Conservation (phyloP, 2,329 filamentous ascomycete genomes). For the Myriosclerotinia duriaeana region DNA sequence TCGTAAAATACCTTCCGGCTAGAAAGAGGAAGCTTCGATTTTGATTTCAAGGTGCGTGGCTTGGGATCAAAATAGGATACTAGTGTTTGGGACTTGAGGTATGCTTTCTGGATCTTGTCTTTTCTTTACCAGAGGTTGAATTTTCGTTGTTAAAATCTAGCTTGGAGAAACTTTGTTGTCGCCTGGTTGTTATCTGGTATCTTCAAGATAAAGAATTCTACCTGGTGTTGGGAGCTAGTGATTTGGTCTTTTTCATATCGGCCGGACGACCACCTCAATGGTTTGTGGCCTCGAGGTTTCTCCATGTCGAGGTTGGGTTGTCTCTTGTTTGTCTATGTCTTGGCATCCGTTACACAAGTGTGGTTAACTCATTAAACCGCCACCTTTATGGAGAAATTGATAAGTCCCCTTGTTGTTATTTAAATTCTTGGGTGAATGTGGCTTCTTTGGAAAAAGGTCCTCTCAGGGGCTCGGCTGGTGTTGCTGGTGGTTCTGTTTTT, state of each 20-base stretch:
- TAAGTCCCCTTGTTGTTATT: fast-evolving
- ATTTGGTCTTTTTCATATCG: not conserved
- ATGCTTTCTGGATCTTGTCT: not conserved
- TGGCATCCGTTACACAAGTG: not conserved
- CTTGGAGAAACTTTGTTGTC: not conserved
- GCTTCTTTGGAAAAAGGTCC: not conserved
- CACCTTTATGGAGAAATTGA: fast-evolving
- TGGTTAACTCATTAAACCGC: not conserved
- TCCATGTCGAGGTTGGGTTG: too few species aligned
- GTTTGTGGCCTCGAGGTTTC: not conserved
- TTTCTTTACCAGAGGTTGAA: not conserved
- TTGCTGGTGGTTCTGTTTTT: not conserved
- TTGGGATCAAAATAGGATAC: not conserved
- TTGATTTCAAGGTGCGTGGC: not conserved
- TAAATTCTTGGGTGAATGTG: not conserved
- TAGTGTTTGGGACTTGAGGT: not conserved
- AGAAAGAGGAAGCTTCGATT: not conserved
- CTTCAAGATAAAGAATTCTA: not conserved
- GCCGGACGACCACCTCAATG: not conserved
- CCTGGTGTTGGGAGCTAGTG: not conserved
- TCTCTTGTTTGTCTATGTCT: not conserved
- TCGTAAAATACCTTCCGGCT: not conserved
- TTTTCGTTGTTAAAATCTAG: not conserved
- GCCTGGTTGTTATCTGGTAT: not conserved
- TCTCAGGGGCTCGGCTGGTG: not conserved